These are phyloP conservation scores for Aulographum hederae DNA, from an alignment of 2,329 filamentous ascomycete species.

Conservation along the genomic window DNA sequence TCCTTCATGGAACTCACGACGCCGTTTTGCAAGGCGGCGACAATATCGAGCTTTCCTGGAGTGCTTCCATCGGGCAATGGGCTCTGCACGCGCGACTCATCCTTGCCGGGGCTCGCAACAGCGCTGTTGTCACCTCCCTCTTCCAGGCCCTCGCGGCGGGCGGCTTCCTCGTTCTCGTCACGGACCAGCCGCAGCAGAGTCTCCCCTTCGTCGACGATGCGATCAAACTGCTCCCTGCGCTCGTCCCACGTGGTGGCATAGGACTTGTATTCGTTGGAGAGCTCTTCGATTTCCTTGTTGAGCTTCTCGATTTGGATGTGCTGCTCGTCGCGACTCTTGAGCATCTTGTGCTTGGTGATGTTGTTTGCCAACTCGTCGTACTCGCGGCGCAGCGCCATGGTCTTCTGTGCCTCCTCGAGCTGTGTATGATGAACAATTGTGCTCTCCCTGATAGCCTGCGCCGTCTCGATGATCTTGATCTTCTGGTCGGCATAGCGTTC, in stretches of 20 bases:
- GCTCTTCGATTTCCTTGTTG: conserved; percentile 70
- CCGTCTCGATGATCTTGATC: conserved; percentile 57
- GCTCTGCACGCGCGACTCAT: too few species aligned
- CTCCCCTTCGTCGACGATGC: conserved; percentile 83
- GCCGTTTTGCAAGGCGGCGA: too few species aligned
- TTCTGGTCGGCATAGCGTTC: conserved; percentile 71
- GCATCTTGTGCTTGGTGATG: conserved; percentile 63
- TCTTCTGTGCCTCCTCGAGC: conserved; percentile 57
- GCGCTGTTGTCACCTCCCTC: conserved; percentile 23
- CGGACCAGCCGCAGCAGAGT: conserved; percentile 68
- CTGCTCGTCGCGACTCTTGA: conserved; percentile 75
- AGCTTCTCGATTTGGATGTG: conserved; percentile 59
- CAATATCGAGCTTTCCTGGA: too few species aligned
- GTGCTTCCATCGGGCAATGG: too few species aligned
- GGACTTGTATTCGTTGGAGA: conserved; percentile 67
- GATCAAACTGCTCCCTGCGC: conserved; percentile 67
- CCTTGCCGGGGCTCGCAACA: too few species aligned
- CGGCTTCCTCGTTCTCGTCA: conserved; percentile 87
- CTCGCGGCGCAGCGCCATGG: conserved; percentile 58
- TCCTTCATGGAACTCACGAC: too few species aligned
- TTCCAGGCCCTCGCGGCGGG: conserved; percentile 54
- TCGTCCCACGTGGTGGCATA: conserved; percentile 75
- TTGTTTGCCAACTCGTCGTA: conserved; percentile 81
- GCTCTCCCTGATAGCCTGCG: conserved; percentile 57
- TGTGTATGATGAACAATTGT: conserved; percentile 56